Percentiles rank a stretch among this genome's conserved stretches.
Evolutionary conservation across 345 rosid species (phyloP).

Genomic region (Atalantia buxifolia): DNA sequence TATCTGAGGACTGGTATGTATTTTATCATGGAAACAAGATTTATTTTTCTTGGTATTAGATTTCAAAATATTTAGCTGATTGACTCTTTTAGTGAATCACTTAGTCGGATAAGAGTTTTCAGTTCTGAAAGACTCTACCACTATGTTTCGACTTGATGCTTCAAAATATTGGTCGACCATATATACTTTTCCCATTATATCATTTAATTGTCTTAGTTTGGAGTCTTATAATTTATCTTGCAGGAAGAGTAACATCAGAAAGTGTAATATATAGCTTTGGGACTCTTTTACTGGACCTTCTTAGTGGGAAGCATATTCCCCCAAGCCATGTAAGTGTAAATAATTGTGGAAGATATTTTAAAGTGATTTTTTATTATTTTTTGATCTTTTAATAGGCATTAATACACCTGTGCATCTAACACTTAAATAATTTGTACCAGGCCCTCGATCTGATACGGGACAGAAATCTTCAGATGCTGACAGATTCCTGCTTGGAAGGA

Average conservation of each 20-base stretch:
- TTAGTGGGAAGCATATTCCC: constrained; percentile 96
- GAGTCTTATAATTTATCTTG: constrained; percentile 11
- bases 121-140: not conserved
- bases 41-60: not conserved
- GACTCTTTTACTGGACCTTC: constrained; percentile 91
- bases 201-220: not conserved
- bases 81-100: not conserved
- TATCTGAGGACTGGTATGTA: constrained; percentile 81
- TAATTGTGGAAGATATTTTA: not conserved
- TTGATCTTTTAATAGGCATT: not conserved
- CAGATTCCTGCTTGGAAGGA: constrained; percentile 94
- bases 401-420: not conserved
- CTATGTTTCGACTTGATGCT: not conserved
- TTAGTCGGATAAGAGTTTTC: not conserved
- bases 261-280: constrained; percentile 98
- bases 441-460: constrained; percentile 93
- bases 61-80: not conserved
- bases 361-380: not conserved
- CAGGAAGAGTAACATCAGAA: constrained; percentile 90
- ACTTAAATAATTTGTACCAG: constrained; percentile 33
- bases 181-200: not conserved
- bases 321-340: constrained; percentile 78
- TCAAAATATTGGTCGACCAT: not conserved
- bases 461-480: constrained; percentile 79
- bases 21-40: not conserved